Evolutionary conservation across 768 basidiomycete species (phyloP).

Genomic region (Trametes cubensis): DNA sequence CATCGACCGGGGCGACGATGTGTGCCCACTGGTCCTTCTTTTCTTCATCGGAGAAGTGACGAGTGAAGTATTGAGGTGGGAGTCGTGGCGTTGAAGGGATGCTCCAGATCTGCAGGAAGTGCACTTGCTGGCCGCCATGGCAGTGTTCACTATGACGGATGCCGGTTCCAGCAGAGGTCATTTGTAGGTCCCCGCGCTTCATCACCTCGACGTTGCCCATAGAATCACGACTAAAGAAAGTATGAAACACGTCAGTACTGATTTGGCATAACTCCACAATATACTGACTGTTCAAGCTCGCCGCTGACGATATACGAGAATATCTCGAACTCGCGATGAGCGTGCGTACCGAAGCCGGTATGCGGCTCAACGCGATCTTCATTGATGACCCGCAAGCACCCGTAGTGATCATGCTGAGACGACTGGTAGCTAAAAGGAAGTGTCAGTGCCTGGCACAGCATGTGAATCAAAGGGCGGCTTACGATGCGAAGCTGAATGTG

Average conservation of each 20-base stretch:
- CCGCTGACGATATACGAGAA: constrained; percentile 86
- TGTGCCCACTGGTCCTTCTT: constrained; percentile 73
- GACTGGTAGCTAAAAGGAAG: constrained; percentile 58
- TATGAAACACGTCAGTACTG: not conserved
- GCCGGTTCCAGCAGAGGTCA: constrained; percentile 91
- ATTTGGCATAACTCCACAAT: not conserved
- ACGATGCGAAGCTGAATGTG: constrained; percentile 78
- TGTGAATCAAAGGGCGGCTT: constrained; percentile 28
- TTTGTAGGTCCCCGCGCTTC: constrained; percentile 85
- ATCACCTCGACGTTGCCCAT: constrained; percentile 92
- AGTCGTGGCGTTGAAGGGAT: constrained; percentile 52
- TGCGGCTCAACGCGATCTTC: constrained; percentile 81
- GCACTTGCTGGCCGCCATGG: constrained; percentile 48
- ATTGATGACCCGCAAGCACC: constrained; percentile 86
- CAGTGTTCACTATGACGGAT: constrained; percentile 80
- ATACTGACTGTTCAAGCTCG: constrained; percentile 75
- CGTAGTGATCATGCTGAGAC: constrained; percentile 57
- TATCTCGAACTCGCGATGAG: constrained; percentile 86
- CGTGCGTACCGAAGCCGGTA: constrained; percentile 86
- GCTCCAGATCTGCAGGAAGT: constrained; percentile 78
- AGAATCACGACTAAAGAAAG: constrained; percentile 71
- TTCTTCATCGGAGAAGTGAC: constrained; percentile 80
- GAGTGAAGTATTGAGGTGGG: constrained; percentile 82
- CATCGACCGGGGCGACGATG: constrained; percentile 74
- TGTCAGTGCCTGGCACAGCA: not conserved